Evolutionary conservation across 1,139 yeast genomes (phyloP).

Genomic region (Pichia sp.): DNA sequence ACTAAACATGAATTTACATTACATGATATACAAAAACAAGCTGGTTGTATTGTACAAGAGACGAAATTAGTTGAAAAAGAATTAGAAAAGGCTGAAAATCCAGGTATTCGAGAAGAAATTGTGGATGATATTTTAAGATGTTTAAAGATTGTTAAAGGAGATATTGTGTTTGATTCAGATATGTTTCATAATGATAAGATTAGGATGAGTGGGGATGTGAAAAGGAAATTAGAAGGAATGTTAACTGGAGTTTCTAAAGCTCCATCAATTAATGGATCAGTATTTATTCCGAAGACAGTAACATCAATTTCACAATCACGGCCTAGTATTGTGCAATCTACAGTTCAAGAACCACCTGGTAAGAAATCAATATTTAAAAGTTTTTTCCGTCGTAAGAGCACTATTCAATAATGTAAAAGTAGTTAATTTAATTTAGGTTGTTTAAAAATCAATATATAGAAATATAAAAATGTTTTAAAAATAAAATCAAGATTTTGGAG

Average conservation of each 20-base stretch:
- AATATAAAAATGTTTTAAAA: neutral
- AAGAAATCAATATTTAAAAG: slow-evolving; percentile 1
- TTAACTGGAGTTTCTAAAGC: too few relatives aligned
- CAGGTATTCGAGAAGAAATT: slow-evolving; percentile 38
- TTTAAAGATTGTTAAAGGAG: neutral
- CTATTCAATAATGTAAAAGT: neutral
- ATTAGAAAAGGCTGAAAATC: slow-evolving; percentile 39
- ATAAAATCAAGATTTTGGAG: slow-evolving; percentile 37
- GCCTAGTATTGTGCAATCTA: too few relatives aligned
- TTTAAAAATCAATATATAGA: neutral
- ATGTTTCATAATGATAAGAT: too few relatives aligned
- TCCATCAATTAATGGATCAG: too few relatives aligned
- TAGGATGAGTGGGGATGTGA: neutral
- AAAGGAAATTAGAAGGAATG: too few relatives aligned
- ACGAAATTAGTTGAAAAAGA: slow-evolving; percentile 34
- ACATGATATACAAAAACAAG: slow-evolving; percentile 43
- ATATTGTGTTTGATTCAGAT: neutral
- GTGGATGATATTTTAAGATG: slow-evolving; percentile 26
- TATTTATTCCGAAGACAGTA: too few relatives aligned
- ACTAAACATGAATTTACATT: slow-evolving; percentile 31
- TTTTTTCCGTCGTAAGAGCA: slow-evolving; percentile 1
- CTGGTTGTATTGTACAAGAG: slow-evolving; percentile 36
- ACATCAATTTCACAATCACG: too few relatives aligned
- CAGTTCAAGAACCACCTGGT: neutral
- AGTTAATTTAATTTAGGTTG: neutral